These are phyloP conservation scores for Boeremia lycopersici DNA, from an alignment of 2,329 filamentous ascomycete species.

Conservation along the genomic window DNA sequence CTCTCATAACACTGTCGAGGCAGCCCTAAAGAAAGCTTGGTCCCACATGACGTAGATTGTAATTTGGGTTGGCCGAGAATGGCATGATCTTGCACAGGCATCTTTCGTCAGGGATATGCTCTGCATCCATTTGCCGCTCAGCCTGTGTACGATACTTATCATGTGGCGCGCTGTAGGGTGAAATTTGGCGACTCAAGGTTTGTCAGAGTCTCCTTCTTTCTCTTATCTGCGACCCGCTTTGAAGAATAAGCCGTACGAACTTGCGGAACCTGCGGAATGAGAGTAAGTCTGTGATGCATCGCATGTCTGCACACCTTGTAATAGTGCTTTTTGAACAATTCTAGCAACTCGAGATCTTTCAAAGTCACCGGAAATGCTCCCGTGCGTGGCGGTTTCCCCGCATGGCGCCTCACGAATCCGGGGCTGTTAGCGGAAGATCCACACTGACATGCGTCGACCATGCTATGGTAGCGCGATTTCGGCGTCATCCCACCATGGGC, in stretches of 20 bases:
- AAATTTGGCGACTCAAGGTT: not conserved
- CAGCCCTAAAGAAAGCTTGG: not conserved
- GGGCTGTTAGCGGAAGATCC: slow-evolving; percentile 9
- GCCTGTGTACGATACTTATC: no score
- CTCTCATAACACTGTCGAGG: not conserved
- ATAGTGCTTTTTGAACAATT: not conserved
- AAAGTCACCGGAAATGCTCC: not conserved
- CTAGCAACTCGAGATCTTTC: not conserved
- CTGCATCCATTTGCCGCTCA: no score
- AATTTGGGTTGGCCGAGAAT: no score
- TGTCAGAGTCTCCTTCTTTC: not conserved
- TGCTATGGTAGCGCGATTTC: slow-evolving; percentile 5
- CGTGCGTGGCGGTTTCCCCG: slow-evolving; percentile 9
- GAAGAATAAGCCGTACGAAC: no score
- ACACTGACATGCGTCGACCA: slow-evolving; percentile 2
- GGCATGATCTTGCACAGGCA: no score
- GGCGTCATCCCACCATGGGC: slow-evolving; percentile 5
- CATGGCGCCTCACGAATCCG: slow-evolving; percentile 3
- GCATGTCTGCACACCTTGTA: not conserved
- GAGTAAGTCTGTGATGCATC: not conserved
- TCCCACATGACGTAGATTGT: not conserved
- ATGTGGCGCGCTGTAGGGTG: no score
- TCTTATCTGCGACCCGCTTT: slow-evolving; percentile 11
- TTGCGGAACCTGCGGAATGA: not conserved
- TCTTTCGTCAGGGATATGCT: no score